phyloP scores from a whole-genome alignment of 2,329 filamentous ascomycete species.

The Endoconidiophora polonica region DNA sequence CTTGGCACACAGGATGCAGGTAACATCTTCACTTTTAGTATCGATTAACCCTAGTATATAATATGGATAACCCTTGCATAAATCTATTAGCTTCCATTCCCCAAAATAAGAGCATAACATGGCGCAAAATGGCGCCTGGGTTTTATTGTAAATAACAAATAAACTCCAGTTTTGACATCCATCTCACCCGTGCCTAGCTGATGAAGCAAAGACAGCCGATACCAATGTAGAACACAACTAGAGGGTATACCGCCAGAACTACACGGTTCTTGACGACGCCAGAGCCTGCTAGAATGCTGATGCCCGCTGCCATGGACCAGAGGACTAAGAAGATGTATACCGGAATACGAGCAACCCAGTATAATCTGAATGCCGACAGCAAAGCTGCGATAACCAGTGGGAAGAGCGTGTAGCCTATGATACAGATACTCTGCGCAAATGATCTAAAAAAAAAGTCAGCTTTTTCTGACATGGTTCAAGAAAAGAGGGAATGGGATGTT shows the following conservation, averaged over 20 bases:
- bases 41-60: no score
- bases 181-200: slow-evolving; percentile 37
- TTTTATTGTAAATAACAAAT: no score
- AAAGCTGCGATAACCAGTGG: slow-evolving; percentile 85
- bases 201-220: slow-evolving; percentile 95
- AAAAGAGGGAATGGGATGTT: slow-evolving; percentile 1
- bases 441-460: slow-evolving; percentile 40
- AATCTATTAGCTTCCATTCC: no score
- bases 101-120: no score
- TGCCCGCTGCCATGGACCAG: slow-evolving; percentile 88
- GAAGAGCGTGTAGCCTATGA: slow-evolving; percentile 97
- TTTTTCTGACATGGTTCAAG: background rate
- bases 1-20: no score
- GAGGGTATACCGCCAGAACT: slow-evolving; percentile 80
- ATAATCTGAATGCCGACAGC: slow-evolving; percentile 67
- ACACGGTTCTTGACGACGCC: slow-evolving; percentile 92
- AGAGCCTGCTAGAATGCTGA: slow-evolving; percentile 89
- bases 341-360: slow-evolving; percentile 69
- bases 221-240: slow-evolving; percentile 88
- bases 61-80: no score
- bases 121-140: no score
- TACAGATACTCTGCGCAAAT: slow-evolving; percentile 93
- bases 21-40: no score
- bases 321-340: slow-evolving; percentile 75
- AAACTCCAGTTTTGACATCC: no score